phyloP scores from a whole-genome alignment of 352 stramenopile genomes.

The Phytopythium vexans region DNA sequence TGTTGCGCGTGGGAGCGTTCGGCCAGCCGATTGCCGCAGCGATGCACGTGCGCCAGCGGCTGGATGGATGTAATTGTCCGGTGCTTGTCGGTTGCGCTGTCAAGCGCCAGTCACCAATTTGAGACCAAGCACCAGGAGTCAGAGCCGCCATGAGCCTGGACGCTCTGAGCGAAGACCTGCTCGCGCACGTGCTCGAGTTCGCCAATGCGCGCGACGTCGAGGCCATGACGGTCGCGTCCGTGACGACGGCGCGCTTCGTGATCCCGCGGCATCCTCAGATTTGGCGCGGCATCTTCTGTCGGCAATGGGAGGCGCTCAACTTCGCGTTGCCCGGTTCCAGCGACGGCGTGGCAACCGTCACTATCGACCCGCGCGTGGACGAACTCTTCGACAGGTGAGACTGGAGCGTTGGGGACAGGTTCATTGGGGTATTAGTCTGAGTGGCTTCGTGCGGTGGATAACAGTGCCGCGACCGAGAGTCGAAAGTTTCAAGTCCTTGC shows the following conservation, averaged over 20 bases:
- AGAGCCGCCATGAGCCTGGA: slow-evolving; percentile 1
- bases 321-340: slow-evolving; percentile 37
- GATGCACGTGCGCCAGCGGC: too few relatives aligned
- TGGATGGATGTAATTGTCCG: too few relatives aligned
- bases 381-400: slow-evolving; percentile 43
- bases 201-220: slow-evolving; percentile 48
- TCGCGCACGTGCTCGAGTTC: slow-evolving; percentile 44
- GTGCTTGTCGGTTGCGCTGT: too few relatives aligned
- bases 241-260: slow-evolving; percentile 32
- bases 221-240: slow-evolving; percentile 42
- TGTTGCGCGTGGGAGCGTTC: too few relatives aligned
- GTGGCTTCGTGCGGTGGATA: not conserved
- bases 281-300: slow-evolving; percentile 58
- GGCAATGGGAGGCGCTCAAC: slow-evolving; percentile 63
- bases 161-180: slow-evolving; percentile 45
- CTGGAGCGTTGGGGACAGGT: not conserved
- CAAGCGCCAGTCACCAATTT: too few relatives aligned
- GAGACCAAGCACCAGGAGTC: too few relatives aligned
- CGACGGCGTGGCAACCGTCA: slow-evolving; percentile 13
- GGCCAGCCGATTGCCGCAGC: too few relatives aligned
- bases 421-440: not conserved
- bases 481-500: slow-evolving; percentile 73
- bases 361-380: slow-evolving; percentile 37
- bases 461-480: slow-evolving; percentile 49
- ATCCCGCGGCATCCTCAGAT: slow-evolving; percentile 47